Conservation (phyloP, 305 asterid species). For the Solanum aculeatissimum region DNA sequence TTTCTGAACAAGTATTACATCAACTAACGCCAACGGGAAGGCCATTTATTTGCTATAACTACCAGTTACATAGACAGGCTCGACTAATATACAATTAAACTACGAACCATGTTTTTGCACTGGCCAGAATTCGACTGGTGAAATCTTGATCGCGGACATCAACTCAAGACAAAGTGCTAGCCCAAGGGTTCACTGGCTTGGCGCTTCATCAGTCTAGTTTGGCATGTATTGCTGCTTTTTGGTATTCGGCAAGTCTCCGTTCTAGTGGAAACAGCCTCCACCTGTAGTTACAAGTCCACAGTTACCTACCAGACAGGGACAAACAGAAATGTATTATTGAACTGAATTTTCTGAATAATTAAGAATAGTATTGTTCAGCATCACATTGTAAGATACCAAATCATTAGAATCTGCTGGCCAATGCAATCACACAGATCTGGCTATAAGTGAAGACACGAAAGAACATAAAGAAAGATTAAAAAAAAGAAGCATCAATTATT, state of each 20-base stretch:
- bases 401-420: neutral
- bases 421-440: neutral
- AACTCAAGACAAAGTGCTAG: neutral
- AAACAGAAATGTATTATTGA: neutral
- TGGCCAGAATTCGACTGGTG: neutral
- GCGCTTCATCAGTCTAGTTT: neutral
- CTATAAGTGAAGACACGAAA: neutral
- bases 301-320: neutral
- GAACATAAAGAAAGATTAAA: neutral
- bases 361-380: neutral
- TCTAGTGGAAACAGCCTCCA: neutral
- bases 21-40: neutral
- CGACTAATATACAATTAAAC: neutral
- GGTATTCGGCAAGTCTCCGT: neutral
- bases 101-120: neutral
- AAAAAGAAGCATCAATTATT: neutral
- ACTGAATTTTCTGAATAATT: neutral
- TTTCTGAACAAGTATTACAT: neutral
- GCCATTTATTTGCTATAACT: neutral
- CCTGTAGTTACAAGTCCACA: neutral
- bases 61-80: neutral
- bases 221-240: neutral
- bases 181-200: neutral
- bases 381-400: neutral
- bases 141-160: neutral